Evolutionary conservation across 2,329 filamentous ascomycete genomes (phyloP), one percentile per base, ranked within the genome.

Genomic region (Coniochaeta sp.): DNA sequence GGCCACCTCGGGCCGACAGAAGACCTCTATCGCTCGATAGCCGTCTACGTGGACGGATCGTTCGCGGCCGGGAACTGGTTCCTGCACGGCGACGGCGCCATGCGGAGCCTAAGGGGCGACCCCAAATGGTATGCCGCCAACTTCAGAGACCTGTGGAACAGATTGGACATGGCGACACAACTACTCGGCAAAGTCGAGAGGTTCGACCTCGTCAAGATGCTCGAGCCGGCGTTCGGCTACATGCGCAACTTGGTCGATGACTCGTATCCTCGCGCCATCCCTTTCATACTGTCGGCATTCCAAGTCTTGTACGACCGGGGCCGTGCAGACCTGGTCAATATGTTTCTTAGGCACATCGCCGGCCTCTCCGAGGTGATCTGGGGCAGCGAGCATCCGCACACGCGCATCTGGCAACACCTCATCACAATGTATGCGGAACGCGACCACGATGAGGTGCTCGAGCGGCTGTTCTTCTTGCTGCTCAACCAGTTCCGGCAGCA

Each of bases 171-270:
- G 3, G 60, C 60, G 7, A 50, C 57, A 19, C 34, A 59, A 30
- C 17, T 55, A n/a, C 44, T 61, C 56, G 50, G 36, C 17, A 30
- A 54, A 30, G 44, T 57, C 14, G 50, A 59, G 22, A 28, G 32
- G 47, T 26, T 61, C 4, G 52, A 59, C 26, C 60, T 61, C 24
- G 57, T 61, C 57, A 38, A 52, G 17, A 26, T 61, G 17, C 57
- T 61, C 8, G 55, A 59, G 9, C 60, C 60, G 9, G 60, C 52
- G n/a, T 61, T 61, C 24, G 57, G 22, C 4, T 55, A 57, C 42
- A 57, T 61, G 26, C 34, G 38, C 57, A 42, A 47, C 22, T 24
- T 61, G 2, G 52, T 61, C 34, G 36, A 52, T 9, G 52, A 61
- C 19, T 32, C 44, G 50, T 58, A 47, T 40, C 60, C 60, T 5